Conservation (phyloP, 441 rosid genomes). For the Populus hybrid region DNA sequence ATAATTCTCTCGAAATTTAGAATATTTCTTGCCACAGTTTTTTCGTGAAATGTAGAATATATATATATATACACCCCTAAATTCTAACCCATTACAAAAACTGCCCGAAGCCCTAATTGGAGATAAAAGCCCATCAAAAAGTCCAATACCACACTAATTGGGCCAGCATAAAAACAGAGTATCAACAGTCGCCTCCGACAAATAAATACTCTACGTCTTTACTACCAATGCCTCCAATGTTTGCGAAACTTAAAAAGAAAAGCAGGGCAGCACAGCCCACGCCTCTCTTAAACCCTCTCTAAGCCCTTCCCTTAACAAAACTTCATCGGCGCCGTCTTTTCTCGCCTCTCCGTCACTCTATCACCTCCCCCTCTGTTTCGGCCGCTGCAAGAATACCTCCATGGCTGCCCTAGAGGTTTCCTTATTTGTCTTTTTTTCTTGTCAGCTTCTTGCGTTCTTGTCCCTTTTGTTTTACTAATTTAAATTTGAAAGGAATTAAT, state of each 20-base stretch:
- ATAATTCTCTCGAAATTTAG: too few relatives aligned
- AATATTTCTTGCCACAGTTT: too few relatives aligned
- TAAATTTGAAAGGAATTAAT: neutral
- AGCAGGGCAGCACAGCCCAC: neutral
- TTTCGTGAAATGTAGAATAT: too few relatives aligned
- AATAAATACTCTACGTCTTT: neutral
- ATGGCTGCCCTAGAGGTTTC: slow-evolving; percentile 14
- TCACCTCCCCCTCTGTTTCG: neutral
- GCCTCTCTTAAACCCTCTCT: neutral
- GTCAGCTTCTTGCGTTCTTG: neutral
- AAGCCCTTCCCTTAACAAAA: neutral
- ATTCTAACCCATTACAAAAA: neutral
- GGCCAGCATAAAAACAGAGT: neutral
- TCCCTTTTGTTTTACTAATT: too few relatives aligned
- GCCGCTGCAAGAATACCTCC: neutral
- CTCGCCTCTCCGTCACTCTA: neutral
- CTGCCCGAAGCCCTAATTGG: neutral
- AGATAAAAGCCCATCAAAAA: neutral
- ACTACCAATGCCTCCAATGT: neutral
- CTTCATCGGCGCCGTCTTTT: neutral
- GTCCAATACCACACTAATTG: neutral
- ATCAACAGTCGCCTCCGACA: neutral
- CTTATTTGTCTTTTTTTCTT: neutral
- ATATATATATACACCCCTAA: too few relatives aligned
- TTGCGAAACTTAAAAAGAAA: neutral